Evolutionary conservation across 495 filamentous ascomycete species (phyloP), one percentile per base, ranked within the genome.

Genomic region (Chaetomidium leptoderma): DNA sequence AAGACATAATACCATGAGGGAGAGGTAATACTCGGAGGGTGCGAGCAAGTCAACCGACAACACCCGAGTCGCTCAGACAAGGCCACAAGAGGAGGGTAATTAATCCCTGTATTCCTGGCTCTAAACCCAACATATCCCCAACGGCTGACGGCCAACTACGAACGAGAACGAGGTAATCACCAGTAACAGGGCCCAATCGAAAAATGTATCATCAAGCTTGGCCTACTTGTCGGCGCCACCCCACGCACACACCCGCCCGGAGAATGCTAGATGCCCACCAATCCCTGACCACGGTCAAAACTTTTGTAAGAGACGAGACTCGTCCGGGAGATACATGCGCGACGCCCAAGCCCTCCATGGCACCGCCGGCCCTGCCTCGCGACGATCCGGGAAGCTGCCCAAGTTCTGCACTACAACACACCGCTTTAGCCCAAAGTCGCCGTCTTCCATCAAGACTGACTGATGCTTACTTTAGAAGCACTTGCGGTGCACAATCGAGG

Each of bases 401-500:
- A 57, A 59, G 37, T 47, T 51, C 47, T 54, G 55, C 24, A 33
- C 55, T 57, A 16, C 32, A 57, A n/a, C n/a, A n/a, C n/a, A 21
- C 13, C 1, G 1, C 19, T 58, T 58, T 33, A 59, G 53, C 51
- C 0, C 11, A 26, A 1, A 2, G 13, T 4, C 36, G 4, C 29
- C 29, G 6, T 2, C 32, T 35, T 35, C 32, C 1, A 2, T 10
- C 14, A 10, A 10, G 9, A n/a, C 6, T 16, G n/a, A 29, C 23
- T 14, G 39, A 14, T 23, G 36, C 61, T 55, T 24, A 85, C 85
- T 85, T 95, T 96, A 96, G 88, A 96, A 96, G 88, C 91, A 98
- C 89, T 98, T 98, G 89, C 93, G 92, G 87, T 98, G 93, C 66
- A 98, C 93, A 73, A 98, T 97, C 68, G 91, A 96, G 69, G 93